Conservation (phyloP, 2,329 filamentous ascomycete genomes). For the Pseudogymnoascus sp. region DNA sequence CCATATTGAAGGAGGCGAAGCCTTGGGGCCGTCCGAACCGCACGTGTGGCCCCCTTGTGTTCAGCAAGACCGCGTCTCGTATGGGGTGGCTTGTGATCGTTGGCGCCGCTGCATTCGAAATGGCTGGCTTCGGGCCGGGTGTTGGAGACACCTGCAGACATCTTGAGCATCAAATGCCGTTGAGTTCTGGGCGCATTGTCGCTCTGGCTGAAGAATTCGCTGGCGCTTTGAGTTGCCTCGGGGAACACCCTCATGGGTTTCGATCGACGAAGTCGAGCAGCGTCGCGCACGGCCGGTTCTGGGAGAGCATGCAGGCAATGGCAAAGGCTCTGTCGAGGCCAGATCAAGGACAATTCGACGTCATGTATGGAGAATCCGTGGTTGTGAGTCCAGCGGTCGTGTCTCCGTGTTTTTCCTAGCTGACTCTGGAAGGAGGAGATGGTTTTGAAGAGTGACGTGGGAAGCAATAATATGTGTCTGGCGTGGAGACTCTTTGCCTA, state of each 20-base stretch:
- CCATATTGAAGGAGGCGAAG: not conserved
- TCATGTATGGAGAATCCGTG: not conserved
- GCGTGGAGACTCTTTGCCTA: not conserved
- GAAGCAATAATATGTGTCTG: not conserved
- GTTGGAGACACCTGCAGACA: not conserved
- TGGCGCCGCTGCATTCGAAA: not conserved
- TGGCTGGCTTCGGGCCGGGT: not conserved
- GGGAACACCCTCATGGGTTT: slow-evolving; percentile 4
- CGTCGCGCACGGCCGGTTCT: slow-evolving; percentile 1
- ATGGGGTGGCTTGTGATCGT: not conserved
- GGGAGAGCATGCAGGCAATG: slow-evolving; percentile 6
- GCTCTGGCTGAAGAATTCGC: not conserved
- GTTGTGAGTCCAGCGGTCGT: not conserved
- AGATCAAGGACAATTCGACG: slow-evolving; percentile 3
- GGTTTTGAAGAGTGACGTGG: not conserved
- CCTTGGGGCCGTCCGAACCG: not conserved
- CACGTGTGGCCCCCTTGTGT: not conserved
- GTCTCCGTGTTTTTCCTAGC: not conserved
- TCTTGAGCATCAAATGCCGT: slow-evolving; percentile 1
- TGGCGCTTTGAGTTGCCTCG: not conserved
- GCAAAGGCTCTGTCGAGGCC: slow-evolving; percentile 6
- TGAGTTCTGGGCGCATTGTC: not conserved
- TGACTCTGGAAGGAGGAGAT: not conserved
- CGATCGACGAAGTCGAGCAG: not conserved
- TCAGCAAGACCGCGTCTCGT: not conserved